Evolutionary conservation across 2,329 filamentous ascomycete genomes (phyloP), one percentile per base, ranked within the genome.

Genomic region (Talaromyces verruculosus): DNA sequence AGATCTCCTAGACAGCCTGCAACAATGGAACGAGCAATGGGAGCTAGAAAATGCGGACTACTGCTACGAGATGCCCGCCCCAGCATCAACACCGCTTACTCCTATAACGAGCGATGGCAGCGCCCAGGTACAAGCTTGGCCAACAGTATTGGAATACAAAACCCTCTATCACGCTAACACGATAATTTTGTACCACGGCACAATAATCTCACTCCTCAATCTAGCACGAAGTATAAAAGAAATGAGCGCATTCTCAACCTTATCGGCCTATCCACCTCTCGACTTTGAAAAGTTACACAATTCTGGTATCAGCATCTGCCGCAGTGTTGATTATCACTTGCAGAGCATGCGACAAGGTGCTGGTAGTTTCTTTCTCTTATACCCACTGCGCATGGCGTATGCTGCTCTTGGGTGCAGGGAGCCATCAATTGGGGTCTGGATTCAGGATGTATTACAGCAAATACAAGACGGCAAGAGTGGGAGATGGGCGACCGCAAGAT

Each of bases 261-360:
- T 49, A 1, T 37, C 41, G 15, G 1, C 43, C 8, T 25, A 61
- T 49, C 33, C 13, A 17, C 11, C 15, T 41, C 7, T 39, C n/a
- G 22, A 53, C 2, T 39, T 19, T 10, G 22, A 37, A 5, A 53
- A 62, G 13, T 10, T 30, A 10, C 35, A 61, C 43, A 19, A 8
- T 15, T 35, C 64, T 5, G 58, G 25, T 39, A 51, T 65, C n/a
- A 41, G 8, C 1, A 65, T 65, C n/a, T 65, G 64, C 19, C 64
- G 64, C 19, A 62, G 64, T 22, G 49, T 65, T 19, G 58, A 65
- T 5, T 65, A 65, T 19, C 64, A 65, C 47, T 49, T 65, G 10
- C 35, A 65, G n/a, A 65, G 47, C 28, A 62, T 65, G 64, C 64
- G 59, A 8, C 37, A 65, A 37, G 64, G 64, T 19, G 64, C 59